A percentile compares a stretch with the other conserved stretches of the same genome.
Evolutionary conservation across 2,329 filamentous ascomycete species (phyloP).

Genomic region (Aspergillus neoniger): DNA sequence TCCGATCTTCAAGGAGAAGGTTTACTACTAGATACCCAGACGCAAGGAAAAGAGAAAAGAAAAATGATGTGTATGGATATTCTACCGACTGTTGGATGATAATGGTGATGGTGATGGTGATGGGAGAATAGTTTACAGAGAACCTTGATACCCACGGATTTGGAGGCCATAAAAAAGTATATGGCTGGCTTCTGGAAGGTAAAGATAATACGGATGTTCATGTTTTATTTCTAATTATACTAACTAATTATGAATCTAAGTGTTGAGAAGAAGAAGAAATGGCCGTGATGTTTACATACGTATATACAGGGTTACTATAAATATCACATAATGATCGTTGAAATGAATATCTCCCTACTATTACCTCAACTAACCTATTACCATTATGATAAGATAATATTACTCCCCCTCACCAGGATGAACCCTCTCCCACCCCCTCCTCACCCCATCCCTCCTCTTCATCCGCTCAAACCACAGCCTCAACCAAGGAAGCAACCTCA

Average conservation of each 20-base stretch:
- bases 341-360: too few relatives aligned
- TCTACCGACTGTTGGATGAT: neutral
- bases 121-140: neutral
- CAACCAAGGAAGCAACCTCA: constrained; percentile 17
- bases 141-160: neutral
- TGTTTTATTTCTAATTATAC: neutral
- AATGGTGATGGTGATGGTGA: neutral
- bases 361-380: too few relatives aligned
- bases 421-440: neutral
- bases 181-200: neutral
- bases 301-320: too few relatives aligned
- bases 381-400: neutral
- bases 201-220: neutral
- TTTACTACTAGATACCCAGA: constrained; percentile 48
- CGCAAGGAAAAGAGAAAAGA: too few relatives aligned
- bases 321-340: too few relatives aligned
- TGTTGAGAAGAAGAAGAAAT: neutral
- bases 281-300: neutral
- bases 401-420: neutral
- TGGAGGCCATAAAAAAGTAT: too few relatives aligned
- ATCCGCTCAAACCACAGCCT: constrained; percentile 19
- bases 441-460: neutral
- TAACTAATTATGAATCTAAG: too few relatives aligned
- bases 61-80: too few relatives aligned
- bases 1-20: constrained; percentile 61